A percentile compares a stretch with the other conserved stretches of the same genome.
Conservation (phyloP, 1,284 basidiomycete species). For the Albatrellus sp. region DNA sequence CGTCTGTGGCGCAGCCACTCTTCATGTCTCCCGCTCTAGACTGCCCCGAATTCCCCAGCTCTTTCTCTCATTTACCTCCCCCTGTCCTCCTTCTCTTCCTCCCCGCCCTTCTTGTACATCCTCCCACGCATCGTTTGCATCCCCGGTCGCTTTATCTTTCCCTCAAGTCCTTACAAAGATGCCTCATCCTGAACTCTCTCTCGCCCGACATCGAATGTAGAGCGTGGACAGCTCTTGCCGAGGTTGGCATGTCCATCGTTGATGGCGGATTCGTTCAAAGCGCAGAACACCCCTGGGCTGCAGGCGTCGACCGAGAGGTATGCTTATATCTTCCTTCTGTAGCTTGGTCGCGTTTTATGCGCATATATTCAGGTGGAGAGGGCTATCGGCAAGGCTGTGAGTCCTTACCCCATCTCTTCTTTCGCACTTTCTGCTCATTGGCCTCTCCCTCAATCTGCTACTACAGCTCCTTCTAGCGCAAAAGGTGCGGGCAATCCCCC, state of each 20-base stretch:
- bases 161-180: constrained; percentile 38
- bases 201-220: constrained; percentile 50
- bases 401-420: constrained; percentile 11
- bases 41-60: constrained; percentile 4
- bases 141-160: constrained; percentile 42
- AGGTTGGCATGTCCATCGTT: constrained; percentile 47
- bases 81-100: constrained; percentile 43
- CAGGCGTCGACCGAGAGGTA: constrained; percentile 41
- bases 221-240: constrained; percentile 54
- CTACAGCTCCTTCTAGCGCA: constrained; percentile 46
- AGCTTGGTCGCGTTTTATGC: neutral
- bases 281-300: constrained; percentile 29
- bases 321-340: constrained; percentile 6
- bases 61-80: constrained; percentile 27
- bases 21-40: constrained; percentile 2
- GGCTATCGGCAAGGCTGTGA: constrained; percentile 35
- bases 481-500: constrained; percentile 28
- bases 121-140: constrained; percentile 45
- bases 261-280: constrained; percentile 28
- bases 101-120: constrained; percentile 45
- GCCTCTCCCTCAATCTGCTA: neutral
- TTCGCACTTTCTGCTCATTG: constrained; percentile 1
- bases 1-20: too few relatives aligned
- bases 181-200: constrained; percentile 35
- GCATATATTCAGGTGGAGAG: constrained; percentile 28